A percentile compares a stretch with the other conserved stretches of the same genome.
Evolutionary conservation across 139 green algal species (phyloP).

Genomic region (Haematococcus sp.): DNA sequence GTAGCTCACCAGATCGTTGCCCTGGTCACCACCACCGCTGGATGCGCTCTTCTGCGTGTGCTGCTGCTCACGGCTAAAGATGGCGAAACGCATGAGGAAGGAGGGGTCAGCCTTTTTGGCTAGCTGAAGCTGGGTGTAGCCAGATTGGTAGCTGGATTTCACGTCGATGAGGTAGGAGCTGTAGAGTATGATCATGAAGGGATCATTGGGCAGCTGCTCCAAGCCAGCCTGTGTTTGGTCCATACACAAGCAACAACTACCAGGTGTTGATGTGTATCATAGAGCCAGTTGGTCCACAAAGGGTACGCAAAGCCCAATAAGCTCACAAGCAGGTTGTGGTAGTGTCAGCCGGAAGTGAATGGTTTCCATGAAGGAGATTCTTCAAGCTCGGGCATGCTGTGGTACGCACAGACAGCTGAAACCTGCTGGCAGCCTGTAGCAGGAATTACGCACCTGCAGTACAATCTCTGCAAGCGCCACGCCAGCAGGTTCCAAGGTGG

Average conservation of each 20-base stretch:
- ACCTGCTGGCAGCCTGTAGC: too few relatives aligned
- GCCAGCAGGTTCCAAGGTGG: background rate
- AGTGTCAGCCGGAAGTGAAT: too few relatives aligned
- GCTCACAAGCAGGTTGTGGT: too few relatives aligned
- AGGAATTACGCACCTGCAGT: slow-evolving; percentile 34
- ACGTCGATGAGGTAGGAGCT: slow-evolving; percentile 44
- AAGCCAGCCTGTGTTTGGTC: slow-evolving; percentile 33
- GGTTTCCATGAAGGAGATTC: too few relatives aligned
- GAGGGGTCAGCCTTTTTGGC: slow-evolving; percentile 15
- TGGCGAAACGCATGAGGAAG: slow-evolving; percentile 34
- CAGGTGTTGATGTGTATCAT: too few relatives aligned
- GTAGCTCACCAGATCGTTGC: slow-evolving; percentile 47
- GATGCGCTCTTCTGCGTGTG: slow-evolving; percentile 31
- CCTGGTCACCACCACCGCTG: slow-evolving; percentile 3
- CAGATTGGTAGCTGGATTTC: slow-evolving; percentile 4
- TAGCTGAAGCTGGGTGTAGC: slow-evolving; percentile 14
- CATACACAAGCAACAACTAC: too few relatives aligned
- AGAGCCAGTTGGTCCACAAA: too few relatives aligned
- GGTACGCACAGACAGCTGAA: too few relatives aligned
- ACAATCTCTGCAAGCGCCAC: slow-evolving; percentile 21
- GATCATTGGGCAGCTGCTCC: slow-evolving; percentile 25
- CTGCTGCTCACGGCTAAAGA: slow-evolving; percentile 41
- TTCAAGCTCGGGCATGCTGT: too few relatives aligned
- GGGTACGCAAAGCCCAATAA: too few relatives aligned
- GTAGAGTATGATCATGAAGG: slow-evolving; percentile 40